Percentiles rank a stretch among this genome's conserved stretches.
phyloP scores from a whole-genome alignment of 768 basidiomycete genomes.

The Galerina sulciceps region DNA sequence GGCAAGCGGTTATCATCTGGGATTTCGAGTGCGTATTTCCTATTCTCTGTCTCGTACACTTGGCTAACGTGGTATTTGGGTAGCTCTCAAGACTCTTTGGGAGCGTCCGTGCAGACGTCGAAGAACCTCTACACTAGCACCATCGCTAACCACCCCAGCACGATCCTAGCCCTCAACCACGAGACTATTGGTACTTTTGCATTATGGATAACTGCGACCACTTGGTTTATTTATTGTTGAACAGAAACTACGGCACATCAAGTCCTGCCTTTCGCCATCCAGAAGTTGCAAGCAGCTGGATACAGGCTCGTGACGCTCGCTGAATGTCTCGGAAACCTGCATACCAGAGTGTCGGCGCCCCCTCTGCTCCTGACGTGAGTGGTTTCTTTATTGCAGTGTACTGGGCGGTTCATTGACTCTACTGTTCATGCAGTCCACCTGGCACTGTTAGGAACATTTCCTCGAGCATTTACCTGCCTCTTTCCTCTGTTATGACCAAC shows the following conservation, averaged over 20 bases:
- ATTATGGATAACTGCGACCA: background rate
- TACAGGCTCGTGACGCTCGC: constrained; percentile 48
- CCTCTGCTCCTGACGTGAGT: constrained; percentile 19
- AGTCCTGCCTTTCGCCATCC: constrained; percentile 31
- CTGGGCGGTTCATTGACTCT: background rate
- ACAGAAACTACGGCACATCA: constrained; percentile 17
- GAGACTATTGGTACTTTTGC: constrained; percentile 33
- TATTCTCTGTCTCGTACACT: background rate
- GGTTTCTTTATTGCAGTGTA: background rate
- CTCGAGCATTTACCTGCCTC: background rate
- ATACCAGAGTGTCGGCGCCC: constrained; percentile 37
- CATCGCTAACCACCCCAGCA: constrained; percentile 32
- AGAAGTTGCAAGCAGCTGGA: constrained; percentile 38
- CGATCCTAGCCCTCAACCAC: constrained; percentile 44
- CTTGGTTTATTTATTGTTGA: background rate
- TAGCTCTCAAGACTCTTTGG: constrained; percentile 44
- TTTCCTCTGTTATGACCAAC: background rate
- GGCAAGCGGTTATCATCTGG: constrained; percentile 39
- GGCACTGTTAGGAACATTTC: constrained; percentile 24
- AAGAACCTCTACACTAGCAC: constrained; percentile 32
- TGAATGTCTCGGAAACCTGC: constrained; percentile 43
- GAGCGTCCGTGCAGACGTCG: constrained; percentile 32
- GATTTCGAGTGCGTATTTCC: constrained; percentile 36
- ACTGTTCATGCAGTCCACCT: constrained; percentile 17
- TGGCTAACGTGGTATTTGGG: background rate